phyloP scores from a whole-genome alignment of 2,329 filamentous ascomycete species.

The Hymenoscyphus scutula region DNA sequence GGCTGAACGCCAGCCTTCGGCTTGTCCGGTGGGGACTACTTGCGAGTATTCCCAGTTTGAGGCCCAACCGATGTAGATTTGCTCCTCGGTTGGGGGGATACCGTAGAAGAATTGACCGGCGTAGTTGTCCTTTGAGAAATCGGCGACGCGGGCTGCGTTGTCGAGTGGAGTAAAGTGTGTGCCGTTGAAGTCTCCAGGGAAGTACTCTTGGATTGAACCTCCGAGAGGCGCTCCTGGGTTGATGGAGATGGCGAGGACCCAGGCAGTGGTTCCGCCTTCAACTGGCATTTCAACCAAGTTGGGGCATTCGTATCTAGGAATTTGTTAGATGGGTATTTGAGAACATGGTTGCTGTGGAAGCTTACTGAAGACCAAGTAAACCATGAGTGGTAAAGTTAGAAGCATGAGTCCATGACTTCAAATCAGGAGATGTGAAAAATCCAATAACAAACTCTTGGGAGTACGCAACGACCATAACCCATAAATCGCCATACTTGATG shows the following conservation, averaged over 20 bases:
- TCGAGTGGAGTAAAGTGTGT: slow-evolving; percentile 54
- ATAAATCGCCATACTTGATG: slow-evolving; percentile 53
- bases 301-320: slow-evolving; percentile 50
- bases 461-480: slow-evolving; percentile 58
- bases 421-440: slow-evolving; percentile 59
- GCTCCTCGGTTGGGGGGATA: slow-evolving; percentile 37
- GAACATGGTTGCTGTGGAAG: not conserved
- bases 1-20: slow-evolving; percentile 51
- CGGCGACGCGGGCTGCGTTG: slow-evolving; percentile 41
- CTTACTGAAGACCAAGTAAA: slow-evolving; percentile 38
- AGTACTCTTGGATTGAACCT: slow-evolving; percentile 55
- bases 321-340: not conserved
- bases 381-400: slow-evolving; percentile 59
- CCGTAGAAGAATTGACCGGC: slow-evolving; percentile 56
- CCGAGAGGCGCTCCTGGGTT: slow-evolving; percentile 57
- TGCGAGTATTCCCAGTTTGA: slow-evolving; percentile 59
- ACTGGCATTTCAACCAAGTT: slow-evolving; percentile 58
- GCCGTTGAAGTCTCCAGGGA: slow-evolving; percentile 61
- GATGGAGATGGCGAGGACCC: slow-evolving; percentile 50
- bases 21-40: slow-evolving; percentile 50
- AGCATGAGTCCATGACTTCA: slow-evolving; percentile 56
- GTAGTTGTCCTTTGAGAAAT: slow-evolving; percentile 54
- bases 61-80: slow-evolving; percentile 50
- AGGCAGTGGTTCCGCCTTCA: slow-evolving; percentile 36
- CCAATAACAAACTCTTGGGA: slow-evolving; percentile 55